phyloP scores from a whole-genome alignment of 345 rosid species.

The Eutrema japonicum region DNA sequence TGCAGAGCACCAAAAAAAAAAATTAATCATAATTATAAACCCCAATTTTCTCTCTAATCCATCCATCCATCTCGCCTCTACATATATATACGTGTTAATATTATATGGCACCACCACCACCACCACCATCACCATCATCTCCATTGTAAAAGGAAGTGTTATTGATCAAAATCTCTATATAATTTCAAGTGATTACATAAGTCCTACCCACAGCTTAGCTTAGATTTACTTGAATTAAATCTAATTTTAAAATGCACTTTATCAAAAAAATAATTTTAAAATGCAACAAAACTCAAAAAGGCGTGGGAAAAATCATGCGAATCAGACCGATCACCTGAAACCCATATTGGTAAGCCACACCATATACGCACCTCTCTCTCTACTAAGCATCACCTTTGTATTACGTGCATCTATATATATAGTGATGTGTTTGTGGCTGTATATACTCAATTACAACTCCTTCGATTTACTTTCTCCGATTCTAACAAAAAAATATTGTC shows the following conservation, averaged over 20 bases:
- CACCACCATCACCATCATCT: neutral
- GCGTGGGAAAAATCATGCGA: conserved; percentile 31
- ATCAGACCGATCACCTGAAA: conserved; percentile 39
- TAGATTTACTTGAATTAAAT: neutral
- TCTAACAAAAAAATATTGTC: neutral
- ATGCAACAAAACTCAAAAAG: conserved; percentile 7
- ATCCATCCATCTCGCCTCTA: too few relatives aligned
- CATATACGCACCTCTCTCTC: conserved; percentile 30
- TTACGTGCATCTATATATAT: conserved; percentile 25
- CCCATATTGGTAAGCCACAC: conserved; percentile 34
- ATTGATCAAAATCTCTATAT: neutral
- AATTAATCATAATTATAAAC: neutral
- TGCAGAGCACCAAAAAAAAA: too few relatives aligned
- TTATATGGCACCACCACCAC: too few relatives aligned
- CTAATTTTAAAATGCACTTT: conserved; percentile 15
- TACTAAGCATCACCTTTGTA: conserved; percentile 22
- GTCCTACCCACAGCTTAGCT: neutral
- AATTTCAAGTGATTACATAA: neutral
- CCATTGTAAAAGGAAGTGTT: neutral
- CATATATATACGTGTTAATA: too few relatives aligned
- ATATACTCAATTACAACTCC: conserved; percentile 6
- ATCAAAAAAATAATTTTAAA: too few relatives aligned
- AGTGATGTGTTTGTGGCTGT: neutral
- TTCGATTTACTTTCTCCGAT: conserved; percentile 28
- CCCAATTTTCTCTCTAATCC: neutral